Conservation (phyloP, 1,139 yeast genomes). For the Lodderomyces margitis region DNA sequence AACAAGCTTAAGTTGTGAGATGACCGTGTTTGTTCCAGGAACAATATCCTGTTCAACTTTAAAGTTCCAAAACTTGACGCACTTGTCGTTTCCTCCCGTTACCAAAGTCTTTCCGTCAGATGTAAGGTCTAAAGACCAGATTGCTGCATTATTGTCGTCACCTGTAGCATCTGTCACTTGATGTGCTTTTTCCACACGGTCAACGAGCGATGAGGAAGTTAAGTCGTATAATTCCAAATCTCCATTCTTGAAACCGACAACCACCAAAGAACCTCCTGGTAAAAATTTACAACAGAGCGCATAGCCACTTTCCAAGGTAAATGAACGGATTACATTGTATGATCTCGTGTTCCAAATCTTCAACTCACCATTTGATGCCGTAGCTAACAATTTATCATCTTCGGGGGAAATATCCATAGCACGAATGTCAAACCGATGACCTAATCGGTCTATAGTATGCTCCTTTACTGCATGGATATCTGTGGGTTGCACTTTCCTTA, state of each 20-base stretch:
- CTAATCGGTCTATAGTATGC: constrained; percentile 67
- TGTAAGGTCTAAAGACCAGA: constrained; percentile 88
- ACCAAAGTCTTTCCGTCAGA: constrained; percentile 82
- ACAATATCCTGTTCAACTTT: constrained; percentile 62
- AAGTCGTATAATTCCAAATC: constrained; percentile 81
- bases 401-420: constrained; percentile 80
- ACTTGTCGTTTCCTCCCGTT: constrained; percentile 93
- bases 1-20: constrained; percentile 56
- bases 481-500: constrained; percentile 45
- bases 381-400: constrained; percentile 77
- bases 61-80: constrained; percentile 87
- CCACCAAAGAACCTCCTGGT: constrained; percentile 88
- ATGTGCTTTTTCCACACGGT: constrained; percentile 74
- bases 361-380: constrained; percentile 86
- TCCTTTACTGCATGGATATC: constrained; percentile 32
- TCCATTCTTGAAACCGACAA: constrained; percentile 90
- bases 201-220: constrained; percentile 74
- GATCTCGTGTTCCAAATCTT: constrained; percentile 87
- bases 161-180: constrained; percentile 17
- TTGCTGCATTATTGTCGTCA: constrained; percentile 58
- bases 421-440: constrained; percentile 88
- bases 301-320: constrained; percentile 73
- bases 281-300: constrained; percentile 78
- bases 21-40: constrained; percentile 62
- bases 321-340: constrained; percentile 74